A percentile compares a stretch with the other conserved stretches of the same genome.
Evolutionary conservation across 75 land plant species (phyloP).

Genomic region (Cupressus sempervirens): DNA sequence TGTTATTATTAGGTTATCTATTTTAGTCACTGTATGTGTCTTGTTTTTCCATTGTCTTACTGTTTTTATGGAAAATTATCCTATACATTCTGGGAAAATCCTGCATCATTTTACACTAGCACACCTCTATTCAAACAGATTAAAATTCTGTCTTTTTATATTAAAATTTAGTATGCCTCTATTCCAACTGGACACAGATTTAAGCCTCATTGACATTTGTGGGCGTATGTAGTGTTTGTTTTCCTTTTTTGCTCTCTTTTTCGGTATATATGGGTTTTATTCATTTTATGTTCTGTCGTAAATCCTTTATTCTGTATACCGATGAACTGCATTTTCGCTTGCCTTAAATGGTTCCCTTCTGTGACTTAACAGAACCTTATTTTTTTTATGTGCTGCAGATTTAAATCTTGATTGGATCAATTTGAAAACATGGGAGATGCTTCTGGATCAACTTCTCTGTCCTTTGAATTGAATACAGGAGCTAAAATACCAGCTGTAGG

Average conservation of each 20-base stretch:
- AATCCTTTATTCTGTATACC: not conserved
- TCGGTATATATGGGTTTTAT: not conserved
- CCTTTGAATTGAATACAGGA: conserved; percentile 50
- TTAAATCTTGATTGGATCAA: not conserved
- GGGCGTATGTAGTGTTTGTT: not conserved
- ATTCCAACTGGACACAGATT: not conserved
- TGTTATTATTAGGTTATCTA: not conserved
- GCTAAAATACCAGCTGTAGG: conserved; percentile 49
- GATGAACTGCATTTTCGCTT: not conserved
- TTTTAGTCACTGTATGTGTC: not conserved
- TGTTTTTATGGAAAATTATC: not conserved
- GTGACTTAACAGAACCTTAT: not conserved
- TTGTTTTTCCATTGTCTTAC: not conserved
- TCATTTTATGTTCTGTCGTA: not conserved
- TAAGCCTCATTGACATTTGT: not conserved
- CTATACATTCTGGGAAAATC: not conserved
- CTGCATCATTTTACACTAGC: not conserved
- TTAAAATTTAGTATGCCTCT: not conserved
- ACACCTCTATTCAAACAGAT: not conserved
- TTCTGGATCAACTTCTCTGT: conserved; percentile 2
- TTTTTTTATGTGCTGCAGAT: not conserved
- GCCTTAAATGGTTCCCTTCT: not conserved
- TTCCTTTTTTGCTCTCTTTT: not conserved
- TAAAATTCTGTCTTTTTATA: not conserved
- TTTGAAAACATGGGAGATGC: not conserved